Base-by-base conservation (phyloP, 2,329 filamentous ascomycete species). In the Botryosphaeria dothidea region DNA sequence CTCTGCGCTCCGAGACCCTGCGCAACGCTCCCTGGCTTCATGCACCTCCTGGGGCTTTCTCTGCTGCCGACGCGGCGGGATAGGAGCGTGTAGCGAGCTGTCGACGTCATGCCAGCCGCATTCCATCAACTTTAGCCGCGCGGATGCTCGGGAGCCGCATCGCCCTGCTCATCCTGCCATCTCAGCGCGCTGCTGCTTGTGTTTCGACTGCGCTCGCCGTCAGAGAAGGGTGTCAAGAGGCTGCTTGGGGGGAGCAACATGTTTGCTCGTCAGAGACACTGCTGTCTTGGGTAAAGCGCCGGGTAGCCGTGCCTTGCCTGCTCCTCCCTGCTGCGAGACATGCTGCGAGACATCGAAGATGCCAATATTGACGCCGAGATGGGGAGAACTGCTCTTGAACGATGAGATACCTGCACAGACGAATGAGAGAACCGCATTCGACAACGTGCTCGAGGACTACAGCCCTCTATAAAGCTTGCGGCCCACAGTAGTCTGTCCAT, bases 401-500 rank as follows among this genome's bases (percentile, higher is more conserved):
- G 29, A 19, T 3, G 25, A n/a, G 7, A 4, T 1, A 46, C 5
- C 36, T 25, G 13, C 27, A 15, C n/a, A 60, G 56, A 19, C 56
- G 56, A 60, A 60, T 60, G 56, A 34, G 27, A 48, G 5, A n/a
- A n/a, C n/a, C 41, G 41, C n/a, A 60, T 60, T 34, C n/a, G 13
- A 23, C n/a, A 60, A 60, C 56, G 56, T 60, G 56, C 21, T 48
- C 41, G 38, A n/a, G 25, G 27, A 13, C n/a, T 34, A 25, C 56
- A 60, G 41, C 56, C n/a, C 56, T 60, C 56, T 60, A 60, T 60
- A 60, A 60, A 60, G 56, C 56, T 19, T 48, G 27, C 56, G 9
- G 17, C 29, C 56, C 56, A 29, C 29, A 21, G 56, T 9, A 17
- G 19, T 19, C 4, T 60, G 56, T 34, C 56, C 56, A 60, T 60